Evolutionary conservation across 768 basidiomycete species (phyloP), one percentile per base, ranked within the genome.

Genomic region (Mrakia frigida): DNA sequence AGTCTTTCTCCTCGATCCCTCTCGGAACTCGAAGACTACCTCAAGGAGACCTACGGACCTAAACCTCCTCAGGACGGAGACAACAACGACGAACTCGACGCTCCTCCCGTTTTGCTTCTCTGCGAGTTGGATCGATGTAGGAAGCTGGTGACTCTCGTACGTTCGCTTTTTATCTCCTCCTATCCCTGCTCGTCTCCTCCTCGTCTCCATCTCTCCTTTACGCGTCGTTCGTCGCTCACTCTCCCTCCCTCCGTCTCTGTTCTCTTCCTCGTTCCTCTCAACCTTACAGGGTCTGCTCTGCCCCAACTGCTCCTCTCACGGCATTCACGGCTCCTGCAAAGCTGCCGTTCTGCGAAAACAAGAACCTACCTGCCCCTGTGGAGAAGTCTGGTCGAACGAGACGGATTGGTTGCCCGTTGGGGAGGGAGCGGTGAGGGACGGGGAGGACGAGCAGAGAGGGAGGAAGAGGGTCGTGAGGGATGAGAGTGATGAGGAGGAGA

Each of bases 1-100:
- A 89, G 91, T 11, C 87, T 94, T 3, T 90, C 91, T 3, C 86
- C 88, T 21, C 91, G 93, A 14, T 86, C 92, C 0, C 82, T 92
- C 25, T 83, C 92, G 28, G 93, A 94, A 81, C 88, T 95, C 9
- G 83, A 84, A 2, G 86, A 87, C 0, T 95, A 94, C 81, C 86
- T 95, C 77, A 90, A 89, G 80, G 86, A 87, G 23, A 89, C 88
- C 5, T 95, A 90, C 81, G 85, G 88, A 0, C 89, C 92, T 2
- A 90, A 92, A 69, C 83, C 88, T 23, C 59, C 56, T 31, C 56
- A 41, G 25, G 50, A n/a, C 10, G 25, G 10, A 13, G 53, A 56
- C 43, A 21, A 68, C 6, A 23, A 37, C 6, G 73, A 65, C n/a
- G 46, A 50, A 50, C 46, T 50, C 18, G 73, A 67, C 2, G 10